Evolutionary conservation across 75 land plant species (phyloP).

Genomic region (Azolla pinnata): DNA sequence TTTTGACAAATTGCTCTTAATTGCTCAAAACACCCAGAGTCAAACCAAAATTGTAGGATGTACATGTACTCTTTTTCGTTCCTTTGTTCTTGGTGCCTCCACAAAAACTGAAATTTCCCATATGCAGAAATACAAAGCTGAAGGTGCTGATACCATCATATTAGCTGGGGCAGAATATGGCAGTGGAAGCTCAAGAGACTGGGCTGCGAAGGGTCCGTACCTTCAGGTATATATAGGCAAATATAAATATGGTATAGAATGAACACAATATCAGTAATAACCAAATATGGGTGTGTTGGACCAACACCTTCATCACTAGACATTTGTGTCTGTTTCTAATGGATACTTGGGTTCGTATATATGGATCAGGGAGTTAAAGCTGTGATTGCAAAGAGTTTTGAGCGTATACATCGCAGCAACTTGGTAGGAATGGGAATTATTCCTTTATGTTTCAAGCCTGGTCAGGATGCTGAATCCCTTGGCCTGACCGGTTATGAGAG

Average conservation of each 20-base stretch:
- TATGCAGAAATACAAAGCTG: slow-evolving; percentile 68
- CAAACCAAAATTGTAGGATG: too few species aligned
- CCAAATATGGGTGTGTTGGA: too few species aligned
- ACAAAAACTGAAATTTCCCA: too few species aligned
- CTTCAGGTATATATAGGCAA: too few species aligned
- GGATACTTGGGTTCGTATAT: too few species aligned
- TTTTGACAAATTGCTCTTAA: too few species aligned
- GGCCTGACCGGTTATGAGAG: slow-evolving; percentile 81
- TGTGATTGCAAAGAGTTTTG: slow-evolving; percentile 91
- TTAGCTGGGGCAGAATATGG: slow-evolving; percentile 91
- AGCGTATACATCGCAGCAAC: slow-evolving; percentile 92
- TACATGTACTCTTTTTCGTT: too few species aligned
- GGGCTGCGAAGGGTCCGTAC: slow-evolving; percentile 92
- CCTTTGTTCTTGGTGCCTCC: neutral
- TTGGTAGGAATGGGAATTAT: slow-evolving; percentile 96
- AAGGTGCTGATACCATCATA: slow-evolving; percentile 57
- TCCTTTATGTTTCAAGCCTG: slow-evolving; percentile 91
- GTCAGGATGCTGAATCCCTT: slow-evolving; percentile 82
- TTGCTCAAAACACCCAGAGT: too few species aligned
- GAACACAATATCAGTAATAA: too few species aligned
- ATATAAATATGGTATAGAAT: too few species aligned
- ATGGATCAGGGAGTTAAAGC: slow-evolving; percentile 85
- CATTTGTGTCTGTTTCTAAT: too few species aligned
- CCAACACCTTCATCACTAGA: too few species aligned
- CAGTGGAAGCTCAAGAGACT: slow-evolving; percentile 94